Conservation (phyloP, 2,329 filamentous ascomycete species). For the Didymosphaeria variabile region DNA sequence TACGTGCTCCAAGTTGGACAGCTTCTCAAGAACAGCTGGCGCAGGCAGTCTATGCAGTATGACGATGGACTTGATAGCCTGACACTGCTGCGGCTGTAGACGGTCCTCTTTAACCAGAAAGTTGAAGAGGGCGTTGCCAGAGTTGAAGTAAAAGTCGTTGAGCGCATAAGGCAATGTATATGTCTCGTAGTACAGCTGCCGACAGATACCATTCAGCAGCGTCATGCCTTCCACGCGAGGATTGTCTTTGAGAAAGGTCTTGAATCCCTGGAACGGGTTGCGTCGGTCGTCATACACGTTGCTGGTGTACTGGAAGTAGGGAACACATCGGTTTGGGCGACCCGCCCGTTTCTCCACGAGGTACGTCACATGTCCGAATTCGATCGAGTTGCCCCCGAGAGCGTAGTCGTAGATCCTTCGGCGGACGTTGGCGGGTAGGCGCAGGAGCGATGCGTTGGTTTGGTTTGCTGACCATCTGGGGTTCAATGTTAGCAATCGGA, state of each 20-base stretch:
- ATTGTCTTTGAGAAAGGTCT: conserved; percentile 14
- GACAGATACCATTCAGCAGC: conserved; percentile 36
- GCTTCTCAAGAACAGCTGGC: conserved; percentile 25
- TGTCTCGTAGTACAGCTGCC: conserved; percentile 43
- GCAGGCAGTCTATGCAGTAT: conserved; percentile 28
- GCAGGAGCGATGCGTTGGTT: conserved; percentile 32
- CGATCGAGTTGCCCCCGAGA: conserved; percentile 37
- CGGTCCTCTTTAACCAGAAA: conserved; percentile 36
- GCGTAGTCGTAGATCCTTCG: conserved; percentile 31
- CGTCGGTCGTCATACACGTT: conserved; percentile 22
- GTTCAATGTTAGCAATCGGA: conserved; percentile 18
- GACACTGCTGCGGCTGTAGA: conserved; percentile 30
- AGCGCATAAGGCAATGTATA: conserved; percentile 35
- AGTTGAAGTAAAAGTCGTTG: conserved; percentile 34
- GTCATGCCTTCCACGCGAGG: conserved; percentile 23
- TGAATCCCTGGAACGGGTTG: conserved; percentile 23
- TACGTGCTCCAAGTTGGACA: conserved; percentile 34
- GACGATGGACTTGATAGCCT: conserved; percentile 30
- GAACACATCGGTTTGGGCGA: conserved; percentile 4
- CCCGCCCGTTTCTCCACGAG: conserved; percentile 3
- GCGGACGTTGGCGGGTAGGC: conserved; percentile 35
- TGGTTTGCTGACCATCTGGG: conserved; percentile 38
- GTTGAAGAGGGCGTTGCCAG: conserved; percentile 37
- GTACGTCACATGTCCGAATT: conserved; percentile 36
- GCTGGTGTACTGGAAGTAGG: conserved; percentile 36